Base-by-base conservation (phyloP, 345 rosid species). In the Hibiscus mutabilis region DNA sequence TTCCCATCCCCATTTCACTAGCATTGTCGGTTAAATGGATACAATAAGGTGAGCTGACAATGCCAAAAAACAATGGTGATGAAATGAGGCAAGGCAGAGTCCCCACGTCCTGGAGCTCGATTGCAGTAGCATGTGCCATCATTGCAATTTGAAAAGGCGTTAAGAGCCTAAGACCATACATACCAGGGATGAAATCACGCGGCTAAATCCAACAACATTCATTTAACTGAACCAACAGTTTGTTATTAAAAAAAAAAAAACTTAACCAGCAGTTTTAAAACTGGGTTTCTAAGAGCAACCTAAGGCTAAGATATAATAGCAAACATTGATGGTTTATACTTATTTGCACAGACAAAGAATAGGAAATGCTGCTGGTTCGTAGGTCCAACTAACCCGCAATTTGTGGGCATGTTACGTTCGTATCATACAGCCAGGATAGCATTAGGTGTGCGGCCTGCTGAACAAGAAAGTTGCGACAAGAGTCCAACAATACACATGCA, bases 381-480 rank as follows among this genome's bases (percentile, higher is more conserved):
- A 46, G 22, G 56, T 35, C 53, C 60, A 12, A 4, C n/a, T 24
- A 49, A 33, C 71, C 24, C 35, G 51, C 11, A 52, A 52, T 74
- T 51, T 58, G 71, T 14, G 70, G 71, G 71, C 67, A 44, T 33
- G 80, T 27, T 21, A 73, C n/a, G 7, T 11, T 12, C 66, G 51
- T 15, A 33, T 68, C 67, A 33, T 44, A n/a, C n/a, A 69, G 12
- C 18, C n/a, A 25, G 24, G 37, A 51, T 51, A 51, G 21, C 6
- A 16, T 19, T 68, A 9, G 49, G 61, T 31, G 29, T 31, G 24
- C 42, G 19, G 18, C 4, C 10, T 0, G 21, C 22, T 53, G 16
- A 37, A 59, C 46, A 33, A 33, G 53, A 0, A 14, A 69, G n/a
- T n/a, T 55, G 47, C 29, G 29, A 52, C 49, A 33, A 52, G 3